Evolutionary conservation across 495 filamentous ascomycete species (phyloP).

Genomic region (Chaetomium cochliodes): DNA sequence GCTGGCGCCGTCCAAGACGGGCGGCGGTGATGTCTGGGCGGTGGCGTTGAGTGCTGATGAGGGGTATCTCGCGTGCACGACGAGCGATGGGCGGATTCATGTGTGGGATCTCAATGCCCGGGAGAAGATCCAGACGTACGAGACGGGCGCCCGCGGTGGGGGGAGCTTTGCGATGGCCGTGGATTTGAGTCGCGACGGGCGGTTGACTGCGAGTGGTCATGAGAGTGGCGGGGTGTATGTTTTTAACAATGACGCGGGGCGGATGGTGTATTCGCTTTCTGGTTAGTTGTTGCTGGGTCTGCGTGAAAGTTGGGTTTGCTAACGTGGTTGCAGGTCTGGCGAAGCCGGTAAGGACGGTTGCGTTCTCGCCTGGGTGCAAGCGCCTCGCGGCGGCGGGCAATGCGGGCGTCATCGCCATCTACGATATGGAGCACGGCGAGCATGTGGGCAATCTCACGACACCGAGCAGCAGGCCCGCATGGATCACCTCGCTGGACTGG

Average conservation of each 20-base stretch:
- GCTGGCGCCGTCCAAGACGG: conserved; percentile 39
- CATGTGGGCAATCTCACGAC: conserved; percentile 82
- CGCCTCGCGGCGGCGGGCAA: conserved; percentile 92
- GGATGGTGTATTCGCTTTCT: conserved; percentile 80
- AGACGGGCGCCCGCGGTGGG: conserved; percentile 68
- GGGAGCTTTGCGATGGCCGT: conserved; percentile 78
- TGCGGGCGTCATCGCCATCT: conserved; percentile 81
- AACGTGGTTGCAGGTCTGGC: conserved; percentile 61
- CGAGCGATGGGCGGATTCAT: conserved; percentile 78
- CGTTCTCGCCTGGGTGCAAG: conserved; percentile 81
- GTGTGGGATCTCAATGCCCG: conserved; percentile 70
- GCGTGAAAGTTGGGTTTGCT: neutral
- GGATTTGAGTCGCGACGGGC: conserved; percentile 74
- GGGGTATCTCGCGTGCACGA: conserved; percentile 74
- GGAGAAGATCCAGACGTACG: conserved; percentile 66
- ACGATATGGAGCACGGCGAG: conserved; percentile 87
- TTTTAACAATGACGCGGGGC: conserved; percentile 85
- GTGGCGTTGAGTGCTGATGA: conserved; percentile 80
- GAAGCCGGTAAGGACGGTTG: conserved; percentile 76
- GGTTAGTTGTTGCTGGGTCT: conserved; percentile 49
- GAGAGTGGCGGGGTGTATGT: conserved; percentile 92
- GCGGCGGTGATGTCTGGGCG: conserved; percentile 76
- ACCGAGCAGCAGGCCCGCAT: conserved; percentile 58
- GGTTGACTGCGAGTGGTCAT: conserved; percentile 86
- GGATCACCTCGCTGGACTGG: conserved; percentile 90